A percentile compares a stretch with the other conserved stretches of the same genome.
These are phyloP conservation scores for Phoenix dactylifera DNA, from an alignment of 176 grass and related monocot genomes.

Conservation along the genomic window DNA sequence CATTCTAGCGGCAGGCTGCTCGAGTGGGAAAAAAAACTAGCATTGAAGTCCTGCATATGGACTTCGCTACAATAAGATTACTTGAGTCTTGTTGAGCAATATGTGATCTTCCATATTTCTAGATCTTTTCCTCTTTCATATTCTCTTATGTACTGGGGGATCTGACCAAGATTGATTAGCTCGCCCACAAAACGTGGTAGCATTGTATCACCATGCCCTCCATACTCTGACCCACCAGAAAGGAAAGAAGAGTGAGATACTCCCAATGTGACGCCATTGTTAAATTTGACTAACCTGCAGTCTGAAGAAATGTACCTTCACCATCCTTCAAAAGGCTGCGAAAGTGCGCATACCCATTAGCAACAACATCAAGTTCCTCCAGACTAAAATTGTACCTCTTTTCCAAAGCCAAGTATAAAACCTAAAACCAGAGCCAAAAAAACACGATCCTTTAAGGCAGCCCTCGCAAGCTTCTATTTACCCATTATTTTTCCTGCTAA, in stretches of 20 bases:
- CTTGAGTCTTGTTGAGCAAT: not conserved
- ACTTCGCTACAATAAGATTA: too few relatives aligned
- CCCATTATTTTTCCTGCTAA: not conserved
- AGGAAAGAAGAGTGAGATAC: not conserved
- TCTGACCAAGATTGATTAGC: constrained; percentile 34
- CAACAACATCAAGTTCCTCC: constrained; percentile 63
- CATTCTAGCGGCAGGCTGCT: too few relatives aligned
- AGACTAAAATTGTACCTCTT: constrained; percentile 89
- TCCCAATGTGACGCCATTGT: not conserved
- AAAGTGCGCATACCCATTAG: constrained; percentile 74
- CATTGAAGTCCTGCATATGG: too few relatives aligned
- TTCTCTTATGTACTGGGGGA: constrained; percentile 73
- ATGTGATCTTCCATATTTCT: constrained; percentile 59
- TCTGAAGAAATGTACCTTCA: constrained; percentile 17
- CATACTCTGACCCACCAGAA: constrained; percentile 18
- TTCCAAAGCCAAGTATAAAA: constrained; percentile 77
- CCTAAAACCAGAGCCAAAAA: constrained; percentile 19
- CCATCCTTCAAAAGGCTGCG: constrained; percentile 41
- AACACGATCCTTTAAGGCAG: not conserved
- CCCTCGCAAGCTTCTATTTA: not conserved
- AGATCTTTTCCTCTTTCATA: constrained; percentile 67
- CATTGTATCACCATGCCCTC: not conserved
- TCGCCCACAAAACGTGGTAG: constrained; percentile 33
- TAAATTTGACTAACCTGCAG: not conserved
- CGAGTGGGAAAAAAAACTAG: too few relatives aligned